These are phyloP conservation scores for Nicotiana obtusifolia DNA, from an alignment of 257 asterid species.

Conservation along the genomic window DNA sequence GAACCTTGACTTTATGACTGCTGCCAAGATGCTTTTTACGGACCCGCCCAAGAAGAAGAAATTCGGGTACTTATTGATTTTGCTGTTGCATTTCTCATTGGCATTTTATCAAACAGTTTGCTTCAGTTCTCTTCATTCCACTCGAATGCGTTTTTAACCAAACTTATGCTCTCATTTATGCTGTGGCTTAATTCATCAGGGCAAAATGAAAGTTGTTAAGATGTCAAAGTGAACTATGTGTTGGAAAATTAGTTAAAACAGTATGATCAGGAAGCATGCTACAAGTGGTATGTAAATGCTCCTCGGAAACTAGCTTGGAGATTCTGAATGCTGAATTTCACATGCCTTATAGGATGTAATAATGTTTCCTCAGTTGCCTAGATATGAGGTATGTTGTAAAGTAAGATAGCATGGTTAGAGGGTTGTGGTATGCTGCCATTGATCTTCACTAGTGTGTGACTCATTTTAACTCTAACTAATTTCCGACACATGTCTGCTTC, in stretches of 20 bases:
- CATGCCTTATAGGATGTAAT: too few relatives aligned
- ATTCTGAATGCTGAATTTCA: not conserved
- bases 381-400: not conserved
- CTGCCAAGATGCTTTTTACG: slow-evolving; percentile 59
- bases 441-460: not conserved
- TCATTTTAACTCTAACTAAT: too few relatives aligned
- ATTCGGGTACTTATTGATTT: slow-evolving; percentile 48
- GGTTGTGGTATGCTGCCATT: not conserved
- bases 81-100: slow-evolving; percentile 5
- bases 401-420: not conserved
- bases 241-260: too few relatives aligned
- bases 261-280: not conserved
- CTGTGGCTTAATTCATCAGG: not conserved
- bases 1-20: slow-evolving; percentile 57
- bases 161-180: not conserved
- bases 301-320: not conserved
- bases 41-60: slow-evolving; percentile 55
- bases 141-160: not conserved
- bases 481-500: too few relatives aligned
- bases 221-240: too few relatives aligned
- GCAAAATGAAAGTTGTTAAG: not conserved
- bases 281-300: not conserved
- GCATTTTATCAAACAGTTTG: slow-evolving; percentile 21
- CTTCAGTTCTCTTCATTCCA: not conserved
- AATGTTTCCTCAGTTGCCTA: not conserved